Evolutionary conservation across 23 red algal species (phyloP).

Genomic region (Gracilaria vermiculophylla): DNA sequence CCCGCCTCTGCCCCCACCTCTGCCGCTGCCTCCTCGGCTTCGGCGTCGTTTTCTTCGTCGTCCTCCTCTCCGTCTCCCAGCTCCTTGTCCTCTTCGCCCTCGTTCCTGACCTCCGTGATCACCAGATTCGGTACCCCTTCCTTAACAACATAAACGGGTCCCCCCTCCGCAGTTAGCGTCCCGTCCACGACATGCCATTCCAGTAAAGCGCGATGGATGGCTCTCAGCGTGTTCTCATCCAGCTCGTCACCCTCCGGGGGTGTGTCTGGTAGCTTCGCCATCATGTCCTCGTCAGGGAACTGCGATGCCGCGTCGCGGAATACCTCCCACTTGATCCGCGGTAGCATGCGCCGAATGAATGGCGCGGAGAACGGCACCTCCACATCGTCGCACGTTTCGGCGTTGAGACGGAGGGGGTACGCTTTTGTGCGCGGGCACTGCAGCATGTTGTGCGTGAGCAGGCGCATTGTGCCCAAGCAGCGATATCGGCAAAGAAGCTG

Average conservation of each 20-base stretch:
- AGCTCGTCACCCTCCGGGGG: neutral
- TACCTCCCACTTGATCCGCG: constrained; percentile 67
- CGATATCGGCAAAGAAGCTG: too few species aligned
- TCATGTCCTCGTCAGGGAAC: constrained; percentile 32
- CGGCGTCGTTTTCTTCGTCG: neutral
- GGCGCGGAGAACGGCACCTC: constrained; percentile 35
- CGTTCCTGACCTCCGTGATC: constrained; percentile 31
- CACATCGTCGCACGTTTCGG: constrained; percentile 49
- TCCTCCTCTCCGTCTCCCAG: neutral
- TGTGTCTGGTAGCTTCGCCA: neutral
- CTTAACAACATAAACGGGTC: constrained; percentile 15
- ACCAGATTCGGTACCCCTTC: constrained; percentile 69
- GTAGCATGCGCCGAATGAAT: constrained; percentile 79
- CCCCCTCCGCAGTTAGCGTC: neutral
- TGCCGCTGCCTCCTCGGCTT: neutral
- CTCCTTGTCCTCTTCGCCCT: neutral
- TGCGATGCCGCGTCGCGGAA: constrained; percentile 60
- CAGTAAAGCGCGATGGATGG: constrained; percentile 59
- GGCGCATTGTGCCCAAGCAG: constrained; percentile 35
- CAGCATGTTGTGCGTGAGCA: constrained; percentile 87
- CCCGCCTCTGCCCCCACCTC: too few species aligned
- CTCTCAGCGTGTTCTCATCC: constrained; percentile 27
- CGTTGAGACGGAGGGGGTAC: constrained; percentile 48
- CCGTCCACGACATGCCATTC: constrained; percentile 76
- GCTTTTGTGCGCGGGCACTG: constrained; percentile 62